phyloP scores from a whole-genome alignment of 2,329 filamentous ascomycete genomes.

The Claviceps sp. region DNA sequence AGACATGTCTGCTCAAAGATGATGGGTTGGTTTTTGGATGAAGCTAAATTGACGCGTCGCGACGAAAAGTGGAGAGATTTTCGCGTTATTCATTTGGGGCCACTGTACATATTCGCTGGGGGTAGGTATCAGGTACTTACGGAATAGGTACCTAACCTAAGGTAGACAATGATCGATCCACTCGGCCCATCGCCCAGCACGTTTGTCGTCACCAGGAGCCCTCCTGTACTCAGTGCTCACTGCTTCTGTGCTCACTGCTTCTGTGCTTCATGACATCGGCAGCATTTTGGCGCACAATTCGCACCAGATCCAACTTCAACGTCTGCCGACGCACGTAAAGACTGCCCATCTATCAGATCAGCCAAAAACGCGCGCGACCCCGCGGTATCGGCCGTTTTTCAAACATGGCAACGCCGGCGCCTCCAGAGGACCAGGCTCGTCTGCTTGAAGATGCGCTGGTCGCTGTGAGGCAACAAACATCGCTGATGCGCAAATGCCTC shows the following conservation, averaged over 20 bases:
- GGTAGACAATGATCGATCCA: too few relatives aligned
- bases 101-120: too few relatives aligned
- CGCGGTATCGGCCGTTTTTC: constrained; percentile 13
- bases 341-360: constrained; percentile 7
- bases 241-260: not conserved
- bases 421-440: constrained; percentile 70
- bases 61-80: too few relatives aligned
- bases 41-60: too few relatives aligned
- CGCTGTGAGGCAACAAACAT: constrained; percentile 93
- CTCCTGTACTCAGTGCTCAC: too few relatives aligned
- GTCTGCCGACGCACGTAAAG: constrained; percentile 14
- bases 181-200: not conserved
- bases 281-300: not conserved
- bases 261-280: not conserved
- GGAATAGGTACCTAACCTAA: too few relatives aligned
- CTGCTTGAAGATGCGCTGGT: constrained; percentile 94
- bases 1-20: too few relatives aligned
- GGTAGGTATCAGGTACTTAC: too few relatives aligned
- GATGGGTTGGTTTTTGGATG: too few relatives aligned
- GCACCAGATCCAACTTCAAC: not conserved
- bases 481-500: constrained; percentile 93
- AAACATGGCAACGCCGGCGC: constrained; percentile 40
- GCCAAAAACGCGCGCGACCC: constrained; percentile 17
- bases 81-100: too few relatives aligned
- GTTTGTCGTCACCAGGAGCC: constrained; percentile 2